Percentiles rank a stretch among this genome's conserved stretches.
These are phyloP conservation scores for Chalaropsis ovoidea DNA, from an alignment of 2,329 filamentous ascomycete species.

Conservation along the genomic window DNA sequence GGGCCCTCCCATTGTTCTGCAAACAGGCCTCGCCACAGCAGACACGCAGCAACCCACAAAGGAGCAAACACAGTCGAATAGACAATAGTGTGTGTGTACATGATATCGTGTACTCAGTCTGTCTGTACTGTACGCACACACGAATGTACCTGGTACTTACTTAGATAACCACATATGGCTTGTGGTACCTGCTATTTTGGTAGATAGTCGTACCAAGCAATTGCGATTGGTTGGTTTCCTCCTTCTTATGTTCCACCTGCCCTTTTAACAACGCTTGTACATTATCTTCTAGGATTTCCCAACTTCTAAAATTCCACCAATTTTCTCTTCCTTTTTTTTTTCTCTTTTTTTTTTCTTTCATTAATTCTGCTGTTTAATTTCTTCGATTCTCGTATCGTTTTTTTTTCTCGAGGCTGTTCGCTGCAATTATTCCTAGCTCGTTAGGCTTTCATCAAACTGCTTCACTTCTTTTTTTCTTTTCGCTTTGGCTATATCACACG, in stretches of 20 bases:
- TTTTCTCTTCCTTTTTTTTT: not conserved
- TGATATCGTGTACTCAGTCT: too few relatives aligned
- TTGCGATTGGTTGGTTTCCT: not conserved
- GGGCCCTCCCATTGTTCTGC: too few relatives aligned
- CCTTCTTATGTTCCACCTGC: constrained; percentile 5
- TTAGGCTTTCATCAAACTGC: not conserved
- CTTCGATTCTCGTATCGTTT: constrained; percentile 5
- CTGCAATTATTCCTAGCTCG: not conserved
- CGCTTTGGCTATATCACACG: not conserved
- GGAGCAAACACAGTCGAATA: too few relatives aligned
- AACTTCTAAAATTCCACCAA: not conserved
- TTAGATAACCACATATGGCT: not conserved
- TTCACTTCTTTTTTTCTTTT: not conserved
- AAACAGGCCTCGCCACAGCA: not conserved
- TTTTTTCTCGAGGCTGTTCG: not conserved
- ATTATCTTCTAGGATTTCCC: constrained; percentile 7
- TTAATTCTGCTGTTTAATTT: not conserved
- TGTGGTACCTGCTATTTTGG: not conserved
- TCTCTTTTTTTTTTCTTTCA: not conserved
- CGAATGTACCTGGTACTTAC: not conserved
- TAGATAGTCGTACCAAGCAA: not conserved
- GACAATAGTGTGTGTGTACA: too few relatives aligned
- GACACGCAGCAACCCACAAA: too few relatives aligned
- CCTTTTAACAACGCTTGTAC: not conserved
- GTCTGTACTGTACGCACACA: not conserved